A percentile compares a stretch with the other conserved stretches of the same genome.
Conservation (phyloP, 441 rosid genomes). For the Adansonia rubrostipa region DNA sequence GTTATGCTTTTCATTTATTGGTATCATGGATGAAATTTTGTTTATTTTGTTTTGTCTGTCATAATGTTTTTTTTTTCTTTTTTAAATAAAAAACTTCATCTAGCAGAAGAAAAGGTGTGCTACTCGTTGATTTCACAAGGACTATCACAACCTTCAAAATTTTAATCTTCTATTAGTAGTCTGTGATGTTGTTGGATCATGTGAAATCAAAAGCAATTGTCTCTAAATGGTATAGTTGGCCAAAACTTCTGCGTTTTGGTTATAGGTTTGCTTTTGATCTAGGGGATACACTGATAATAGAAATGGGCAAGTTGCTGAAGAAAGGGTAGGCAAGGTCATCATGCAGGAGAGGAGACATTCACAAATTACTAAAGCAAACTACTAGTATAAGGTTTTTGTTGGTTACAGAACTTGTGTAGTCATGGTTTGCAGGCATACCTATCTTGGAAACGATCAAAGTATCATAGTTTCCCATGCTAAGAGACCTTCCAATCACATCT, state of each 20-base stretch:
- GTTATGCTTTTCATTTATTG: slow-evolving; percentile 7
- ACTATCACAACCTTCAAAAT: background rate
- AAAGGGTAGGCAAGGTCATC: background rate
- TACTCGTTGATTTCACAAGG: background rate
- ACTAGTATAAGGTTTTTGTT: background rate
- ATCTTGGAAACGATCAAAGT: background rate
- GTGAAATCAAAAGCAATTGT: slow-evolving; percentile 3
- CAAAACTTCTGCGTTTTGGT: background rate
- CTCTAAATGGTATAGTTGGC: background rate
- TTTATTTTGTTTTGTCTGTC: slow-evolving; percentile 4
- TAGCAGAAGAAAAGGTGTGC: slow-evolving; percentile 15
- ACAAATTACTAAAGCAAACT: background rate
- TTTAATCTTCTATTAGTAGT: background rate
- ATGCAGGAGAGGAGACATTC: background rate
- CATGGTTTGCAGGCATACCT: background rate
- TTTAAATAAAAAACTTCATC: background rate
- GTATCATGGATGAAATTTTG: background rate
- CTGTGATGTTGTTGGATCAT: background rate
- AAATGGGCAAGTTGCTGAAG: background rate
- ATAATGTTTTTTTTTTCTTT: background rate
- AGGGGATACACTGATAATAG: background rate
- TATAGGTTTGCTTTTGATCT: slow-evolving; percentile 6
- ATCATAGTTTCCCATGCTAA: background rate
- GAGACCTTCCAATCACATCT: background rate
- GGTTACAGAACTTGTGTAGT: background rate